Conservation (phyloP, 2,329 filamentous ascomycete species). For the Penicillium sp. region DNA sequence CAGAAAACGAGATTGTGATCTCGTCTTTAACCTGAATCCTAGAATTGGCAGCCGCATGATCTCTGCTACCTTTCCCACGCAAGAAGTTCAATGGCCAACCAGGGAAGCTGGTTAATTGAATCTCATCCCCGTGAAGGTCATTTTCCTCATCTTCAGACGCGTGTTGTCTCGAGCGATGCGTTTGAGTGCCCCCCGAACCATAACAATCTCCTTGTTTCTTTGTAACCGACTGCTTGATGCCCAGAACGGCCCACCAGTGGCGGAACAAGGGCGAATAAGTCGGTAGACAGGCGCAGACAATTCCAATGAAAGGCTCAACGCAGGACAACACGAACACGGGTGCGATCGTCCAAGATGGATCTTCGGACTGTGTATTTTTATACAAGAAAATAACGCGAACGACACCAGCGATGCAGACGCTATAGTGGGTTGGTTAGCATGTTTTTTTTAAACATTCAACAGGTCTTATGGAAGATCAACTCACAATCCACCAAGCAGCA, state of each 20-base stretch:
- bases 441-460: too few species aligned
- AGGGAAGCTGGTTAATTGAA: conserved; percentile 6
- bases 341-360: conserved; percentile 7
- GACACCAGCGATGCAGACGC: conserved; percentile 10
- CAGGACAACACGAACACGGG: conserved; percentile 11
- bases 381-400: conserved; percentile 5
- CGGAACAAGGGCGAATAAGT: conserved; percentile 6
- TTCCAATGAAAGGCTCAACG: conserved; percentile 10
- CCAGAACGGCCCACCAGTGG: conserved; percentile 7
- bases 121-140: neutral
- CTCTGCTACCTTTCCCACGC: neutral
- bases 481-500: conserved; percentile 34
- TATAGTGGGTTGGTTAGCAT: neutral
- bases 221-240: neutral
- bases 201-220: neutral
- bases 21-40: conserved; percentile 1
- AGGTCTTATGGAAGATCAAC: neutral
- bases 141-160: neutral
- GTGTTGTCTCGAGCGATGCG: neutral
- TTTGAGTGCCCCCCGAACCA: neutral
- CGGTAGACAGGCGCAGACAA: conserved; percentile 8
- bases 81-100: conserved; percentile 4
- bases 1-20: neutral
- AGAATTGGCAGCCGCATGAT: neutral
- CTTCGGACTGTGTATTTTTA: neutral